Evolutionary conservation across 192 early-diverging fungal genomes (phyloP).

Genomic region (Diversispora epigaea): DNA sequence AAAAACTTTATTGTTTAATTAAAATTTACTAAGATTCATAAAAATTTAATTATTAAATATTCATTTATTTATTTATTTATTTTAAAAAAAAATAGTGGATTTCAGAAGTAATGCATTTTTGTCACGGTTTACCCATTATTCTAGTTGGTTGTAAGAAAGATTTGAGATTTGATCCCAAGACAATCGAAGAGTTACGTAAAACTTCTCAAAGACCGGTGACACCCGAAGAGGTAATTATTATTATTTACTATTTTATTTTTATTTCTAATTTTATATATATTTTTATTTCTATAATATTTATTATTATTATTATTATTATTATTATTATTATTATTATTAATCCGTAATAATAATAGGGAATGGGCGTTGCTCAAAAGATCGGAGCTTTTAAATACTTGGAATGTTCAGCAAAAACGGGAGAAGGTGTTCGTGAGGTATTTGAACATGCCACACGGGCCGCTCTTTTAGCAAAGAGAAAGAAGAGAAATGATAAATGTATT

Average conservation of each 20-base stretch:
- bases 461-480: conserved; percentile 44
- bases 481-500: conserved; percentile 13
- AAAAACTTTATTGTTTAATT: not conserved
- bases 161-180: conserved; percentile 76
- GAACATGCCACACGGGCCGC: conserved; percentile 83
- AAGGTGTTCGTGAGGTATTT: conserved; percentile 86
- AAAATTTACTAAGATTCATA: too few relatives aligned
- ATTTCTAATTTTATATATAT: not conserved
- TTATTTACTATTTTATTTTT: not conserved
- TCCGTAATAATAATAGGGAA: conserved; percentile 53
- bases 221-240: conserved; percentile 58
- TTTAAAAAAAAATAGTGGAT: conserved; percentile 69
- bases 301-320: not conserved
- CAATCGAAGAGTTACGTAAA: conserved; percentile 75
- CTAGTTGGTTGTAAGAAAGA: conserved; percentile 90
- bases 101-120: conserved; percentile 85
- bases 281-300: not conserved
- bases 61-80: not conserved
- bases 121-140: conserved; percentile 78
- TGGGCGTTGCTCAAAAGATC: conserved; percentile 70
- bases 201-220: conserved; percentile 74
- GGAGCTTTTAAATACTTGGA: conserved; percentile 81
- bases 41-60: not conserved
- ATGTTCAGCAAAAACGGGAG: conserved; percentile 76
- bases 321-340: not conserved